These are phyloP conservation scores for Beauveria caledonica DNA, from an alignment of 2,329 filamentous ascomycete genomes.

Conservation along the genomic window DNA sequence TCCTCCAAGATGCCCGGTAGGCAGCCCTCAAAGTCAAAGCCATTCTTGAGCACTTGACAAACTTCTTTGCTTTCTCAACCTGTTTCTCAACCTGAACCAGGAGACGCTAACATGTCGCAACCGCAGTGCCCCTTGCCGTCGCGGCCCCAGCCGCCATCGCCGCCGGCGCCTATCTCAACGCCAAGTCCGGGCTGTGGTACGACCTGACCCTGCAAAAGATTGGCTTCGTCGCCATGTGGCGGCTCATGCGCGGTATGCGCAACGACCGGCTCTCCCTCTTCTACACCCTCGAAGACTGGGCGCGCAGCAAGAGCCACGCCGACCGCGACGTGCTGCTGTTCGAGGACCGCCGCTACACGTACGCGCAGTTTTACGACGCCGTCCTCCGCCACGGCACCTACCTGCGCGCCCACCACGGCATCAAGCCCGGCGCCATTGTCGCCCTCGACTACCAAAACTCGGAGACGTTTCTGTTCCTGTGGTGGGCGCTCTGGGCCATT, in stretches of 20 bases:
- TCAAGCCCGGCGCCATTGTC: constrained; percentile 67
- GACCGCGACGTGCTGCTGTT: constrained; percentile 56
- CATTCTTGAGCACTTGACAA: no score
- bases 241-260: constrained; percentile 39
- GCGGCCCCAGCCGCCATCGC: constrained; percentile 56
- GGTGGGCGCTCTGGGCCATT: constrained; percentile 73
- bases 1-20: no score
- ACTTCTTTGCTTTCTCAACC: no score
- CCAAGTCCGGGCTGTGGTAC: constrained; percentile 56
- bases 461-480: constrained; percentile 66
- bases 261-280: constrained; percentile 61
- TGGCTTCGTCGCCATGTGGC: constrained; percentile 37
- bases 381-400: constrained; percentile 67
- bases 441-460: constrained; percentile 77
- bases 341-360: constrained; percentile 62
- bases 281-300: constrained; percentile 64
- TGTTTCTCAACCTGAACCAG: no score
- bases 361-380: constrained; percentile 63
- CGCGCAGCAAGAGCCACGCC: constrained; percentile 42
- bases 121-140: constrained; percentile 42
- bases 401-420: constrained; percentile 54
- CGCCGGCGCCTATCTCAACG: constrained; percentile 70
- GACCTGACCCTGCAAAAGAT: constrained; percentile 55
- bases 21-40: no score
- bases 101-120: neutral